Base-by-base conservation (phyloP, 2,329 filamentous ascomycete species). In the Trichoderma lentiforme region DNA sequence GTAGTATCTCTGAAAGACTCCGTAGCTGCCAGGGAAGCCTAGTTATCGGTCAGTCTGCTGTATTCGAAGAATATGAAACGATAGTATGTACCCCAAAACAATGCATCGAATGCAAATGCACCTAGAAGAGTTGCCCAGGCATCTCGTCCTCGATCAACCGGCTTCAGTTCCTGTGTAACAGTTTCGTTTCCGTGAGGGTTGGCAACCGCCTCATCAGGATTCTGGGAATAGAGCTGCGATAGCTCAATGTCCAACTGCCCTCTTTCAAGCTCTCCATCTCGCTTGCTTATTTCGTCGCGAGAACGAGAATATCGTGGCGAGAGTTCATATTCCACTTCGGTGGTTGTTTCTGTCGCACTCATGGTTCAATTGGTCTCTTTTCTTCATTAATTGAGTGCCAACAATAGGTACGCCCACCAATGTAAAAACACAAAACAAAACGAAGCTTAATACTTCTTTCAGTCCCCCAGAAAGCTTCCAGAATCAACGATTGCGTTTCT, bases 1-100 rank as follows among this genome's bases (percentile, higher is more conserved):
- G 60, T 79, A 79, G 66, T 79, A 76, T 9, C 77, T 71, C 32
- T 79, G 78, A 6, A 79, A 79, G 26, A 79, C 77, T 9, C 78
- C 78, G 63, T 76, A 79, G 2, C 75, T 74, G 24, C 77, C 63
- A 6, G 76, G 76, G n/a, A 79, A 79, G 3, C 76, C 76, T 70
- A n/a, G 28, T 15, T 7, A 18, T 21, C 3, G 0, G 34, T 67
- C 3, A 67, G 64, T 4, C 0, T 7, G 51, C 18, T 21, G 1
- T 30, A n/a, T 18, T 12, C 1, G 3, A 21, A 9, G 57, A 1
- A 4, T 0, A 15, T 34, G 0, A 12, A 21, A 0, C 0, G 7
- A 3, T 24, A 28, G 2, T 3, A 66, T 15, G 28, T 60, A 70
- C 67, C 67, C 76, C 76, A 77, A 57, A 77, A 74, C 6, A 76